Evolutionary conservation across 2,329 filamentous ascomycete genomes (phyloP).

Genomic region (Paraphoma sp.): DNA sequence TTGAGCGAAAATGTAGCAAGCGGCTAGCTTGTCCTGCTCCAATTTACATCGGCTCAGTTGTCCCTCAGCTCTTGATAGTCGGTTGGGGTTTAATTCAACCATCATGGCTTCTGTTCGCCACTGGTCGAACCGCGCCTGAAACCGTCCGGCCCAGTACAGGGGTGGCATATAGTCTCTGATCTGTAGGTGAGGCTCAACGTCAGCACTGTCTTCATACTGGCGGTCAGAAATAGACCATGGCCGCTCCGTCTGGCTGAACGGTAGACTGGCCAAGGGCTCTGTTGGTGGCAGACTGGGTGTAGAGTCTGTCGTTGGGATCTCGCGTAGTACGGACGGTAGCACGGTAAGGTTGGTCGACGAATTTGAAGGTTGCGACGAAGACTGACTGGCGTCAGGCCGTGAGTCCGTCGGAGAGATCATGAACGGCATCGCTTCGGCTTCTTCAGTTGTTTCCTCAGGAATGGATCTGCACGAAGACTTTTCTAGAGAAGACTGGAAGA

Average conservation of each 20-base stretch:
- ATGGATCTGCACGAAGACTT: conserved; percentile 8
- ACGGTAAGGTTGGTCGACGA: conserved; percentile 1
- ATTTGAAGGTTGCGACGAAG: neutral
- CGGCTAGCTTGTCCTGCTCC: conserved; percentile 34
- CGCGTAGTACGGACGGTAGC: neutral
- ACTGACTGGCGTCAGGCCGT: neutral
- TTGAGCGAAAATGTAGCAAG: conserved; percentile 39
- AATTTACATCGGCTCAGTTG: conserved; percentile 28
- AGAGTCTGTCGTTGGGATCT: neutral
- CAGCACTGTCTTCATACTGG: conserved; percentile 21
- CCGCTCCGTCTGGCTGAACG: neutral
- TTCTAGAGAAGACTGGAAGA: conserved; percentile 7
- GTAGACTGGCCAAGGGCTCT: neutral
- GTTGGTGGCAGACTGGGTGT: neutral
- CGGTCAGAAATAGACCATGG: conserved; percentile 12
- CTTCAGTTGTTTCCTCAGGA: conserved; percentile 7
- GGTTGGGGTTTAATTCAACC: conserved; percentile 19
- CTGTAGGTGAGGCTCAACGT: conserved; percentile 27
- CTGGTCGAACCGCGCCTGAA: conserved; percentile 41
- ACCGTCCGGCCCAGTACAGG: conserved; percentile 44
- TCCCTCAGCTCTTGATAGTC: conserved; percentile 9
- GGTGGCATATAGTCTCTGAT: conserved; percentile 43
- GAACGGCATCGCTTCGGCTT: neutral
- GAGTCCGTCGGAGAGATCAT: neutral
- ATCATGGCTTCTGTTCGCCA: conserved; percentile 44